Evolutionary conservation across 257 asterid genomes (phyloP), one percentile per base, ranked within the genome.

Genomic region (Anisodus tanguticus): DNA sequence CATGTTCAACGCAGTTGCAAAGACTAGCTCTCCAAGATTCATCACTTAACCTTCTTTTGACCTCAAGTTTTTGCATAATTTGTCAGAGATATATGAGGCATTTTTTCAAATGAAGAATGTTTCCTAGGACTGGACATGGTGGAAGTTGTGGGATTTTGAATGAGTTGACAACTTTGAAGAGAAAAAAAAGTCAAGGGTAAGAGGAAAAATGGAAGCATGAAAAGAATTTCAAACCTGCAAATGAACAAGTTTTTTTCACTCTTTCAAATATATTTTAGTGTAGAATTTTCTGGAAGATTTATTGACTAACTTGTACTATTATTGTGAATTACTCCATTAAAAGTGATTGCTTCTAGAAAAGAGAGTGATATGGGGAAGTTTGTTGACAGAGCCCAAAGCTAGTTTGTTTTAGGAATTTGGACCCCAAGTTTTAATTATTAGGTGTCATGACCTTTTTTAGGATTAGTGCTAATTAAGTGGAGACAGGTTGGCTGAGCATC

Each of bases 41-140:
- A 89, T 51, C 9, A 37, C 86, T 26, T 66, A 11, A 4, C 90
- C 91, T 66, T 69, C 89, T 8, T 67, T 87, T 8, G 43, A 17
- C 87, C 87, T 88, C 86, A 92, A 22, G 81, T 76, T 63, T 82
- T 83, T 1, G 94, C 88, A 9, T 88, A 87, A 3, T 74, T 70
- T 51, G 90, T 12, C 16, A 92, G 84, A 11, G 86, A 10, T 9
- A 88, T 19, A 11, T 86, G 92, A 72, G 86, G 71, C 31, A 13
- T 35, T 43, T 84, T 74, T n/a, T 76, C 83, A 72, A 87, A 55
- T 83, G 87, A 70, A 51, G 77, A 51, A 92, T 76, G 58, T 87
- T 89, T 80, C 90, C 88, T 9, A 91, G 3, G 82, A 91, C 13
- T 8, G 94, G 93, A 91, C 92, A 90, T 84, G 91, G 87, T 59